Percentiles rank a stretch among this genome's conserved stretches.
Evolutionary conservation across 163 green algal genomes (phyloP).

Genomic region (Prototheca cutis): DNA sequence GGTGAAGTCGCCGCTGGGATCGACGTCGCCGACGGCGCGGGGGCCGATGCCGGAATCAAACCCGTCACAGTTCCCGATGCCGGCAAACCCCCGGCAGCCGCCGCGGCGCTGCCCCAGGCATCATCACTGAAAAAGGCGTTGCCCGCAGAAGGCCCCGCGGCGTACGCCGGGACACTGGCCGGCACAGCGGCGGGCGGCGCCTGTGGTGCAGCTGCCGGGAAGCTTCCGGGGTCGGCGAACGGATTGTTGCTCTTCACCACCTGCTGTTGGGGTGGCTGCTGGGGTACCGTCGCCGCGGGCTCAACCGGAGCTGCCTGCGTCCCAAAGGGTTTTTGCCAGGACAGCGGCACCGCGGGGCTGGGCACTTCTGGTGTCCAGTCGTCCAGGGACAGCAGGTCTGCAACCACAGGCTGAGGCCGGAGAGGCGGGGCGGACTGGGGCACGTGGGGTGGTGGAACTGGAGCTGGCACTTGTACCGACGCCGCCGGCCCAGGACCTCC

Average conservation of each 20-base stretch:
- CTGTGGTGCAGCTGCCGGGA: too few relatives aligned
- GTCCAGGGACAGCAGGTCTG: slow-evolving; percentile 10
- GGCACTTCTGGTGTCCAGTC: neutral
- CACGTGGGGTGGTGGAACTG: too few relatives aligned
- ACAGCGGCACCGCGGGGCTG: neutral
- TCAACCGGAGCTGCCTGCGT: neutral
- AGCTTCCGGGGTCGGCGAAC: slow-evolving; percentile 3
- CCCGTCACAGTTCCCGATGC: too few relatives aligned
- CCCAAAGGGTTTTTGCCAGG: too few relatives aligned
- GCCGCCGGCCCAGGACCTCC: too few relatives aligned
- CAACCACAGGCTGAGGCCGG: neutral
- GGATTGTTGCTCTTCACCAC: slow-evolving; percentile 8
- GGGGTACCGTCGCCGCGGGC: neutral
- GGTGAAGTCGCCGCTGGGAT: neutral
- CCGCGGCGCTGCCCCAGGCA: neutral
- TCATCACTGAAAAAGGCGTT: slow-evolving; percentile 6
- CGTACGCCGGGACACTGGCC: neutral
- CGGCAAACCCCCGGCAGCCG: too few relatives aligned
- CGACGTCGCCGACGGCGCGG: too few relatives aligned
- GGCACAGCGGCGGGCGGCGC: neutral
- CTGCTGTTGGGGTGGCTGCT: neutral
- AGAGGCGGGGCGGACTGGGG: neutral
- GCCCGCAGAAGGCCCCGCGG: neutral
- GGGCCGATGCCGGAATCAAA: too few relatives aligned
- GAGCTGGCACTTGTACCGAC: too few relatives aligned